These are phyloP conservation scores for Thoreauomyces humboldtii DNA, from an alignment of 192 early-diverging fungal species.

Conservation along the genomic window DNA sequence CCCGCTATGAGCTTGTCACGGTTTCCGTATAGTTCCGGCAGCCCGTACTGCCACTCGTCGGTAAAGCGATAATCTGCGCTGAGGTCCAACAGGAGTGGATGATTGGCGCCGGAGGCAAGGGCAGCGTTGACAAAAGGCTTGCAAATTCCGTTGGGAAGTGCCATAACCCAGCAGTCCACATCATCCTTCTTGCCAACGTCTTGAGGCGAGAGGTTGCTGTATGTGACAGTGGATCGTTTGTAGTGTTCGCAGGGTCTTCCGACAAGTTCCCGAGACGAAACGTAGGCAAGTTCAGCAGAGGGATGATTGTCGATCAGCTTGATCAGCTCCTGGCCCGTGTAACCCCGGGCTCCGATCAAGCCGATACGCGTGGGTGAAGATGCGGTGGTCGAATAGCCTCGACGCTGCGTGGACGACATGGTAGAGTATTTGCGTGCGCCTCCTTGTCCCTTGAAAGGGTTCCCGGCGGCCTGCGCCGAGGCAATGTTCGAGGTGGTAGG, in stretches of 20 bases:
- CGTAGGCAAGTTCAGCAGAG: constrained; percentile 76
- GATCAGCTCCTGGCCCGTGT: constrained; percentile 95
- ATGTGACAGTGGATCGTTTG: constrained; percentile 62
- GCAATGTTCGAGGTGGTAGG: constrained; percentile 18
- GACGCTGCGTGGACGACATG: neutral
- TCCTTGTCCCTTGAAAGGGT: neutral
- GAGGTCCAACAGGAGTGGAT: constrained; percentile 80
- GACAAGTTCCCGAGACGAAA: constrained; percentile 90
- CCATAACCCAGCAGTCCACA: constrained; percentile 95
- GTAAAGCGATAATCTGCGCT: constrained; percentile 94
- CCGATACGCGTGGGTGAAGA: constrained; percentile 52
- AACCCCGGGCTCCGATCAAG: constrained; percentile 95
- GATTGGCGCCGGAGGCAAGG: constrained; percentile 30
- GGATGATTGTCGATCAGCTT: constrained; percentile 83
- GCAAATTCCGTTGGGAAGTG: constrained; percentile 93
- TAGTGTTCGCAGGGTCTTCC: constrained; percentile 84
- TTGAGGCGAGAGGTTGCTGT: constrained; percentile 80
- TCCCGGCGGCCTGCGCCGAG: constrained; percentile 8
- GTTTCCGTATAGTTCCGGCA: constrained; percentile 59
- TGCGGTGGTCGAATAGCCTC: constrained; percentile 9
- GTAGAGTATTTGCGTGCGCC: constrained; percentile 20
- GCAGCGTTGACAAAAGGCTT: constrained; percentile 88
- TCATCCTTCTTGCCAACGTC: constrained; percentile 57
- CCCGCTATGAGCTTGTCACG: constrained; percentile 56
- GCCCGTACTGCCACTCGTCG: constrained; percentile 79